Evolutionary conservation across 1,139 yeast species (phyloP).

Genomic region (Kazachstania sp.): DNA sequence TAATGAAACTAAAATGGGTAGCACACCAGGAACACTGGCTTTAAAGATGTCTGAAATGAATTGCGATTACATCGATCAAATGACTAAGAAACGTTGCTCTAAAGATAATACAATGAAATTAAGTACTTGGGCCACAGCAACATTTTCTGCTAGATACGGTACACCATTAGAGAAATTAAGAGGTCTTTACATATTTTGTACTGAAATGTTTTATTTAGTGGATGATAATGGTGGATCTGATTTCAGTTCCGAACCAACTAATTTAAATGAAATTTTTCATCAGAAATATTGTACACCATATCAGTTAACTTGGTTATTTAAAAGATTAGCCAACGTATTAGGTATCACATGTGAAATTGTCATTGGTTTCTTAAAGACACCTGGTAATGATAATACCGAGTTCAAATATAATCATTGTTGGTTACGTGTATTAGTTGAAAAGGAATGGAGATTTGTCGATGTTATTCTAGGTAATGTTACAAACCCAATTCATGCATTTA

Average conservation of each 20-base stretch:
- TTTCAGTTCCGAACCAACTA: conserved; percentile 25
- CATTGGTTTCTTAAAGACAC: conserved; percentile 75
- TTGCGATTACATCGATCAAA: conserved; percentile 24
- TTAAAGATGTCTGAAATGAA: conserved; percentile 31
- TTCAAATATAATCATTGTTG: conserved; percentile 77
- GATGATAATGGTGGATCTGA: conserved; percentile 31
- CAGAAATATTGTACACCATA: conserved; percentile 50
- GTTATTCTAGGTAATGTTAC: conserved; percentile 51
- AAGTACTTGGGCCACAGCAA: conserved; percentile 33
- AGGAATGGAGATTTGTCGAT: conserved; percentile 75
- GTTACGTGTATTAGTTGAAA: conserved; percentile 69
- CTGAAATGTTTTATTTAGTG: conserved; percentile 41
- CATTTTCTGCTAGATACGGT: conserved; percentile 35
- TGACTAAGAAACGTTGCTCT: conserved; percentile 25
- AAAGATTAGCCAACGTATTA: conserved; percentile 60
- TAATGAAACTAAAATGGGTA: conserved; percentile 34
- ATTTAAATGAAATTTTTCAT: conserved; percentile 29
- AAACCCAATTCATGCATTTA: conserved; percentile 38
- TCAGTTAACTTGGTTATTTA: conserved; percentile 70
- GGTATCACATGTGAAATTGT: conserved; percentile 70
- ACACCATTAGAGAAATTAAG: conserved; percentile 48
- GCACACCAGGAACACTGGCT: conserved; percentile 29
- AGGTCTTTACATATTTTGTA: conserved; percentile 53
- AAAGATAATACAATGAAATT: conserved; percentile 34
- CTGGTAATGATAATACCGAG: conserved; percentile 43